Evolutionary conservation across 768 basidiomycete species (phyloP).

Genomic region (Porphyrellus cyaneotinctus): DNA sequence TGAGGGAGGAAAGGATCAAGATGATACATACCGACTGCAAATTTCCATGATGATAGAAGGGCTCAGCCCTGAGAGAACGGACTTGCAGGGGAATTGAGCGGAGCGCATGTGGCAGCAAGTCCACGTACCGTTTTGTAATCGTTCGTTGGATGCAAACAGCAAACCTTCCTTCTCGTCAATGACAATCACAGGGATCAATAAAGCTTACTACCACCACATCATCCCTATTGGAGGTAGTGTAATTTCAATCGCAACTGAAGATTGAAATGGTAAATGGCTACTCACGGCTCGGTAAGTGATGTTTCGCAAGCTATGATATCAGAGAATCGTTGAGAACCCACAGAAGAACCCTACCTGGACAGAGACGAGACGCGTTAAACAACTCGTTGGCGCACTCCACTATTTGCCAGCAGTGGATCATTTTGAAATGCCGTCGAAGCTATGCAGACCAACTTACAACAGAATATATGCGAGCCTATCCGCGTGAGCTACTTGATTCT

Average conservation of each 20-base stretch:
- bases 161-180: conserved; percentile 46
- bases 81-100: conserved; percentile 40
- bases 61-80: conserved; percentile 76
- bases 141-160: conserved; percentile 80
- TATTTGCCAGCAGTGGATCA: conserved; percentile 26
- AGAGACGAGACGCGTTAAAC: conserved; percentile 72
- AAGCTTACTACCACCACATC: conserved; percentile 53
- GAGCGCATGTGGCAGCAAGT: conserved; percentile 12
- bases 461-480: conserved; percentile 84
- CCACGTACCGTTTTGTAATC: conserved; percentile 84
- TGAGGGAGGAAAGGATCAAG: neutral
- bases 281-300: conserved; percentile 72
- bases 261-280: neutral
- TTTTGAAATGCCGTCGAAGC: neutral
- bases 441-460: conserved; percentile 41
- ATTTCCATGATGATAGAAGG: conserved; percentile 78
- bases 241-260: neutral
- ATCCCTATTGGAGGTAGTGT: conserved; percentile 26
- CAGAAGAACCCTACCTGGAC: conserved; percentile 53
- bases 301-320: conserved; percentile 68
- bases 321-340: neutral
- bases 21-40: conserved; percentile 57
- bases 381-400: conserved; percentile 84
- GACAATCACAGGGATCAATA: neutral
- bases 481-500: neutral